Conservation (phyloP, 192 early-diverging fungal species). For the Coemansia aciculifera region DNA sequence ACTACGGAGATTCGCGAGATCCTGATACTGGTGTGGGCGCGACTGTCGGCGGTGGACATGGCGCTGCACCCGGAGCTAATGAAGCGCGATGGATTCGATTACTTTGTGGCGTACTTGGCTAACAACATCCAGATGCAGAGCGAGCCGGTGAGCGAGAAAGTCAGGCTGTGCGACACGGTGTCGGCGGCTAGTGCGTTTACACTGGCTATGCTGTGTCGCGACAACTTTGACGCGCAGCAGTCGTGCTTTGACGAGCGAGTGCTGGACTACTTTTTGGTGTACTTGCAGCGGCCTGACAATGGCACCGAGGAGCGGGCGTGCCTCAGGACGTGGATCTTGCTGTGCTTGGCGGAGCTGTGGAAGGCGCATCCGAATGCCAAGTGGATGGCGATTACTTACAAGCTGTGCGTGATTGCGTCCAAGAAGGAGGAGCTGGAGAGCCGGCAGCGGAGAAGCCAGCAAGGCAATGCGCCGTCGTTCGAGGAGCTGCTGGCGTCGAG, state of each 20-base stretch:
- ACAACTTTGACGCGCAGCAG: slow-evolving; percentile 78
- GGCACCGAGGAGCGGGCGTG: slow-evolving; percentile 47
- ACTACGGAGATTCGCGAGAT: slow-evolving; percentile 92
- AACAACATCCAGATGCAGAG: slow-evolving; percentile 63
- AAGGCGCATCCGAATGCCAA: slow-evolving; percentile 65
- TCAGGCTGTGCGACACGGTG: slow-evolving; percentile 48
- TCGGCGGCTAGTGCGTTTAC: slow-evolving; percentile 79
- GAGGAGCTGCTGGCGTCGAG: slow-evolving; percentile 52
- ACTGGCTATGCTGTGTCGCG: slow-evolving; percentile 88
- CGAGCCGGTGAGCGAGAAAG: slow-evolving; percentile 53
- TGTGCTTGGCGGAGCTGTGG: slow-evolving; percentile 87
- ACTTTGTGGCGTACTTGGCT: slow-evolving; percentile 89
- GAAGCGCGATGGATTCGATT: slow-evolving; percentile 87
- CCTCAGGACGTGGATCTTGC: slow-evolving; percentile 84
- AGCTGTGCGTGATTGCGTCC: slow-evolving; percentile 73
- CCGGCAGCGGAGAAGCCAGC: slow-evolving; percentile 17
- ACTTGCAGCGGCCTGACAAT: slow-evolving; percentile 53
- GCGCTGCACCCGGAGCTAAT: slow-evolving; percentile 87
- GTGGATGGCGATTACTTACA: slow-evolving; percentile 57
- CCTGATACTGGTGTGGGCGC: slow-evolving; percentile 96
- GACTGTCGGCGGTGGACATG: slow-evolving; percentile 90
- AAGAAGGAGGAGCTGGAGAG: slow-evolving; percentile 28
- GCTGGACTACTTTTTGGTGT: slow-evolving; percentile 53
- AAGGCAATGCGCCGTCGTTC: slow-evolving; percentile 24
- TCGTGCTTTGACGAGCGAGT: slow-evolving; percentile 66